Percentiles rank a stretch among this genome's conserved stretches.
phyloP scores from a whole-genome alignment of 2,329 filamentous ascomycete genomes.

The Clarireedia homoeocarpa region DNA sequence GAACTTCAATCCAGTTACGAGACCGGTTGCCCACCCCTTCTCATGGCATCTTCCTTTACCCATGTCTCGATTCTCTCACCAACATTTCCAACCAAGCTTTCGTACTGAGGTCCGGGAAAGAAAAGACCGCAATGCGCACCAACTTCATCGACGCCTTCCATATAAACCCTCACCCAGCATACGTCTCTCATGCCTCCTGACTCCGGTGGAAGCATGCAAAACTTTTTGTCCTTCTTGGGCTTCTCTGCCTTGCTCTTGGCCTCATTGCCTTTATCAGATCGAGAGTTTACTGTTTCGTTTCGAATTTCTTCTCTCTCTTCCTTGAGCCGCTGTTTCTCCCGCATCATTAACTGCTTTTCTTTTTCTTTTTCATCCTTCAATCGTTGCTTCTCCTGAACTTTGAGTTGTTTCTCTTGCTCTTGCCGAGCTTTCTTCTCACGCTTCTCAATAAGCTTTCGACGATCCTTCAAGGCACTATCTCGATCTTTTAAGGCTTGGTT shows the following conservation, averaged over 20 bases:
- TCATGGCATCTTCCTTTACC: conserved; percentile 52
- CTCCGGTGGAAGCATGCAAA: conserved; percentile 63
- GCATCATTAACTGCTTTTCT: conserved; percentile 18
- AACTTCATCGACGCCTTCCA: conserved; percentile 79
- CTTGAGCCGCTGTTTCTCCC: conserved; percentile 28
- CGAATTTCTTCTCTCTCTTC: conserved; percentile 28
- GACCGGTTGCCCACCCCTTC: conserved; percentile 18
- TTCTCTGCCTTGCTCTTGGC: conserved; percentile 16
- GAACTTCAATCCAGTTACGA: too few species aligned
- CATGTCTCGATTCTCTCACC: conserved; percentile 58
- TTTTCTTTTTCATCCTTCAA: conserved; percentile 29
- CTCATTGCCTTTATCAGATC: conserved; percentile 24
- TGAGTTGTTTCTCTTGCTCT: conserved; percentile 33
- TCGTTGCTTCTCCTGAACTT: conserved; percentile 26
- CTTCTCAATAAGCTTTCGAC: conserved; percentile 52
- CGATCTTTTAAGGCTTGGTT: conserved; percentile 59
- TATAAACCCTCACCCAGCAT: conserved; percentile 71
- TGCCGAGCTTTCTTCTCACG: conserved; percentile 35
- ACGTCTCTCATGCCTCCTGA: conserved; percentile 51
- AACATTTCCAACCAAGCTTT: conserved; percentile 68
- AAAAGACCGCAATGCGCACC: conserved; percentile 80
- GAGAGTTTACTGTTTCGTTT: conserved; percentile 17
- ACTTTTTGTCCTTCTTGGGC: conserved; percentile 46
- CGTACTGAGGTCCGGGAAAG: conserved; percentile 64
- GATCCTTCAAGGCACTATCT: conserved; percentile 54